Base-by-base conservation (phyloP, 345 rosid species). In the Eucalyptus erythrocorys region DNA sequence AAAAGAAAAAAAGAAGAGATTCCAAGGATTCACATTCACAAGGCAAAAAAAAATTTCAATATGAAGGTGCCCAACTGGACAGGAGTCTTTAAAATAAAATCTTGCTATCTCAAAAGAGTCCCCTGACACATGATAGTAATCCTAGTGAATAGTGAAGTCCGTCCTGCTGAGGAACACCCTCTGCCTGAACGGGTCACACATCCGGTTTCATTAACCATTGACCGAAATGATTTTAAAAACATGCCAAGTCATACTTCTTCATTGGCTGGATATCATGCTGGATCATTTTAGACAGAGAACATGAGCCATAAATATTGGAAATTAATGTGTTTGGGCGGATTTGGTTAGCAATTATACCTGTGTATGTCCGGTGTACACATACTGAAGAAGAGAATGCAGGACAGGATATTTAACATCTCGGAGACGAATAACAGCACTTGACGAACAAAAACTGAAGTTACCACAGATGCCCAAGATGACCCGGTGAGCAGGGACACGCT, bases 391-490 rank as follows among this genome's bases (percentile, higher is more conserved):
- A 45, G 97, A 95, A 89, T 93, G 96, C 48, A 97, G 94, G 92
- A 93, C 90, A 40, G 92, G 92, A 90, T 97, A 97, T 37, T 93
- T 40, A 47, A 92, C 94, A 50, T 91, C 93, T 89, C 37, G 94
- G 61, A 96, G 92, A 88, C 87, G 92, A 88, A 97, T 86, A 85
- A 94, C 92, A 59, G 92, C 90, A 86, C 87, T 91, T 32, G 93
- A 92, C 27, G 90, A 93, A 87, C 94, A 93, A 89, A 90, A 87
- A 88, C 88, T 94, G 89, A 96, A 97, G 90, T 88, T 94, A 55
- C 99, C 99, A 10, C 94, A 95, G 34, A 97, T 95, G 89, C 95
- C 95, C 94, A 98, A 92, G 89, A 98, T 94, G 93, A 95, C 94
- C 93, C 95, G 94, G 91, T 98, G 99, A 84, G 96, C 97, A 85